Conservation (phyloP, 495 filamentous ascomycete species). For the Aspergillus conjunctus region DNA sequence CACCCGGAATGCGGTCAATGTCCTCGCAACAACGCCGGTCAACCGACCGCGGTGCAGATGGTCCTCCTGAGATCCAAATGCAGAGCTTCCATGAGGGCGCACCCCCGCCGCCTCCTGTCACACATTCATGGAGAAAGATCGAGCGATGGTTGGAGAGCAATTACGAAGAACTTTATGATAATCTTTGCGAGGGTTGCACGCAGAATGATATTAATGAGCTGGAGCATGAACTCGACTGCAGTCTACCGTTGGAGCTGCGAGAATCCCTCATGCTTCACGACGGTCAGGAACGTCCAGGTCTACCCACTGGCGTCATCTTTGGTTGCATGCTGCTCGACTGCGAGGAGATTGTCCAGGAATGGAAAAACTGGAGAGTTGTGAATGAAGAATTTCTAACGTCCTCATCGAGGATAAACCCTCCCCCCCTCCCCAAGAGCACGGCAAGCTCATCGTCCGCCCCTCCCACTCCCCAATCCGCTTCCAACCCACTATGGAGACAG, state of each 20-base stretch:
- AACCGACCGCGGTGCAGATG: slow-evolving; percentile 61
- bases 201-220: slow-evolving; percentile 95
- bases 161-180: slow-evolving; percentile 91
- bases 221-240: slow-evolving; percentile 94
- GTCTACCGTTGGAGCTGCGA: slow-evolving; percentile 87
- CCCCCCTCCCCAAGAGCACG: slow-evolving; percentile 64
- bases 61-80: slow-evolving; percentile 87
- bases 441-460: slow-evolving; percentile 63
- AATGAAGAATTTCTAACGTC: slow-evolving; percentile 80
- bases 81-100: slow-evolving; percentile 92
- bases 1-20: slow-evolving; percentile 83
- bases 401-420: slow-evolving; percentile 48
- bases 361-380: slow-evolving; percentile 93
- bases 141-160: slow-evolving; percentile 93
- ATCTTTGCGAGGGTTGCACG: slow-evolving; percentile 87
- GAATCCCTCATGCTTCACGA: slow-evolving; percentile 92
- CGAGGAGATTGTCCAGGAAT: slow-evolving; percentile 97
- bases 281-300: slow-evolving; percentile 90
- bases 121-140: slow-evolving; percentile 90
- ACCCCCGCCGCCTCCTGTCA: slow-evolving; percentile 83
- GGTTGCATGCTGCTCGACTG: slow-evolving; percentile 94
- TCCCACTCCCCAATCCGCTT: slow-evolving; percentile 45
- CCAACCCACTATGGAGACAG: slow-evolving; percentile 74
- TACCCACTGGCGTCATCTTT: slow-evolving; percentile 91
- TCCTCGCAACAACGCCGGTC: slow-evolving; percentile 59